These are phyloP conservation scores for Aspergillus olivimuriae DNA, from an alignment of 495 filamentous ascomycete species.

Conservation along the genomic window DNA sequence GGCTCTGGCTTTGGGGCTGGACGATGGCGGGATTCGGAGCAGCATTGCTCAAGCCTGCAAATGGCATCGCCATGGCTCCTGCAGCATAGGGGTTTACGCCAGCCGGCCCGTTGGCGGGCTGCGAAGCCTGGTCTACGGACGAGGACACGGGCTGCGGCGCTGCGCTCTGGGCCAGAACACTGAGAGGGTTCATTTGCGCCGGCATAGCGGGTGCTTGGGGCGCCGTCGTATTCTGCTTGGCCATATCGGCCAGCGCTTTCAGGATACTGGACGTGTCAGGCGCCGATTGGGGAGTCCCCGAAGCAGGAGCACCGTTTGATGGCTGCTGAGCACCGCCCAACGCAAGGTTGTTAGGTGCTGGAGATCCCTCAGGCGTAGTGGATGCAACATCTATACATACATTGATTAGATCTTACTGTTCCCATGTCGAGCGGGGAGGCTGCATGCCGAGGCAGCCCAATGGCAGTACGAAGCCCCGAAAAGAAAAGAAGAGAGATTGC, in stretches of 20 bases:
- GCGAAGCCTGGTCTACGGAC: constrained; percentile 42
- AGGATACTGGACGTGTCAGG: constrained; percentile 67
- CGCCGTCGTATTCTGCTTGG: constrained; percentile 66
- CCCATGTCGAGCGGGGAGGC: no score
- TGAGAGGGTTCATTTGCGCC: constrained; percentile 46
- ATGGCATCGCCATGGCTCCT: constrained; percentile 44
- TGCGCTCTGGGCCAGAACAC: constrained; percentile 46
- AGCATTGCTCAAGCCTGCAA: constrained; percentile 36
- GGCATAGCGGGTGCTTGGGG: constrained; percentile 47
- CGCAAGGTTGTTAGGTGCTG: constrained; percentile 51
- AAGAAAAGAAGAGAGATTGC: constrained; percentile 25
- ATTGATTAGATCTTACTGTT: constrained; percentile 24
- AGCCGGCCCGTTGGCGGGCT: constrained; percentile 41
- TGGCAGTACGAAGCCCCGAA: no score
- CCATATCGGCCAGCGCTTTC: constrained; percentile 79
- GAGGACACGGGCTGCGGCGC: constrained; percentile 36
- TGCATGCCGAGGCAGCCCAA: no score
- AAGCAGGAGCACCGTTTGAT: constrained; percentile 30
- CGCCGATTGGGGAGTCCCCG: constrained; percentile 29
- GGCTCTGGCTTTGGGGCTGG: constrained; percentile 42
- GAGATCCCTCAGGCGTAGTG: constrained; percentile 75
- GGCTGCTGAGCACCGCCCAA: constrained; percentile 29
- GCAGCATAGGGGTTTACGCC: constrained; percentile 56
- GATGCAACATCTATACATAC: constrained; percentile 51
- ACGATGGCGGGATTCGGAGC: constrained; percentile 35